phyloP scores from a whole-genome alignment of 441 rosid species.

The Adansonia gregorii region DNA sequence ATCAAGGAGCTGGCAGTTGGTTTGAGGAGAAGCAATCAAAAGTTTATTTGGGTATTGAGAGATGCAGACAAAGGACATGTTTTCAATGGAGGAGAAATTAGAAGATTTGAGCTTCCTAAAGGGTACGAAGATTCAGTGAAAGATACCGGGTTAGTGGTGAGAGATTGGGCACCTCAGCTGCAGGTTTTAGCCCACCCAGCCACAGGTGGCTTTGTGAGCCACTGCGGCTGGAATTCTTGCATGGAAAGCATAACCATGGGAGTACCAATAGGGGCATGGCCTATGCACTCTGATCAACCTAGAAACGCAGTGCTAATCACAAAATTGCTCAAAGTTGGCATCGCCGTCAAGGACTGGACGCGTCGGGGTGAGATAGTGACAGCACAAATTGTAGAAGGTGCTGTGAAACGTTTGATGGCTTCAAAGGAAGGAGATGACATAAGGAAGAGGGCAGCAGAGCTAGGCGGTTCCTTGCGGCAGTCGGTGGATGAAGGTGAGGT shows the following conservation, averaged over 20 bases:
- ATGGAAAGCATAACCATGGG: constrained; percentile 64
- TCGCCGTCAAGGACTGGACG: constrained; percentile 41
- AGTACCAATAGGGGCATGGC: constrained; percentile 61
- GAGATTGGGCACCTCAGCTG: constrained; percentile 63
- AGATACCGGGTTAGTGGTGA: constrained; percentile 42
- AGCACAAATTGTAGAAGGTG: constrained; percentile 28
- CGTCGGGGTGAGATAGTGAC: constrained; percentile 31
- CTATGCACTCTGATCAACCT: constrained; percentile 68
- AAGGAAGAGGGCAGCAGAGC: constrained; percentile 46
- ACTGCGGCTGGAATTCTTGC: constrained; percentile 73
- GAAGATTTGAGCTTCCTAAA: constrained; percentile 35
- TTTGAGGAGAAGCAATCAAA: constrained; percentile 46
- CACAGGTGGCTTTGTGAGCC: constrained; percentile 56
- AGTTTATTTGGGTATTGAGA: constrained; percentile 61
- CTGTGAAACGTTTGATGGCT: constrained; percentile 46
- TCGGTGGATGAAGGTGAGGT: constrained; percentile 46
- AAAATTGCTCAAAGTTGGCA: constrained; percentile 42
- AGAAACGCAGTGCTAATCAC: constrained; percentile 48
- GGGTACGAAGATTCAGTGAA: constrained; percentile 45
- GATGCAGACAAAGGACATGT: constrained; percentile 60
- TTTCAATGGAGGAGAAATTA: constrained; percentile 24
- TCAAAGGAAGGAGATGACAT: constrained; percentile 48
- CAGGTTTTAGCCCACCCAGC: constrained; percentile 54
- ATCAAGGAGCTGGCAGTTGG: constrained; percentile 49
- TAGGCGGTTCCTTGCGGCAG: constrained; percentile 32